These are phyloP conservation scores for Ogataea naganishii DNA, from an alignment of 805 yeast species.

Conservation along the genomic window DNA sequence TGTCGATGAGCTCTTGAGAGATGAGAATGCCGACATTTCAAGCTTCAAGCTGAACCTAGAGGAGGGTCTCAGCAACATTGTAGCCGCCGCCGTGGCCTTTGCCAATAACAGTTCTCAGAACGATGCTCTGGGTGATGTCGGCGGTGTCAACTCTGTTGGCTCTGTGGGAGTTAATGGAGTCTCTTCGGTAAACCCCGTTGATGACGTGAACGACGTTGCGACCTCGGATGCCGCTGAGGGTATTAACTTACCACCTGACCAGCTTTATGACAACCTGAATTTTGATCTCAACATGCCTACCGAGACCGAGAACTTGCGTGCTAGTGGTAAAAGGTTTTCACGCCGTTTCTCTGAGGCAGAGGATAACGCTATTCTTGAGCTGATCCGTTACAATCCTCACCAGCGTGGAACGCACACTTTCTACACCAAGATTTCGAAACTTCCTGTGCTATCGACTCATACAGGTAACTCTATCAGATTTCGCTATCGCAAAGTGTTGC, in stretches of 20 bases:
- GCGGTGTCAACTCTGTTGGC: no score
- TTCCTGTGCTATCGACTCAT: conserved; percentile 44
- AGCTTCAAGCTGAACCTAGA: no score
- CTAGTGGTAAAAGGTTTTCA: conserved; percentile 26
- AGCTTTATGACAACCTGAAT: not conserved
- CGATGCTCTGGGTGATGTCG: no score
- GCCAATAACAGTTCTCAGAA: no score
- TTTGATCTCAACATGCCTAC: not conserved
- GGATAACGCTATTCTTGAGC: conserved; percentile 59
- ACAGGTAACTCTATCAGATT: conserved; percentile 72
- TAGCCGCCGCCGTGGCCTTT: no score
- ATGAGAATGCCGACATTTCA: no score
- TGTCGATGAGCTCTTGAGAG: no score
- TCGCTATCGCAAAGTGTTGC: conserved; percentile 40
- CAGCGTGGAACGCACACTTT: conserved; percentile 61
- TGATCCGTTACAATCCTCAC: conserved; percentile 58
- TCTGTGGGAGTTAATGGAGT: no score
- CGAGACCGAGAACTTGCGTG: conserved; percentile 1
- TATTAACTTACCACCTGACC: not conserved
- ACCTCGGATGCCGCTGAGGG: not conserved
- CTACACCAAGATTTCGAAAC: conserved; percentile 51
- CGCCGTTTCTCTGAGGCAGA: conserved; percentile 52
- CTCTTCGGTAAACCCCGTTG: no score
- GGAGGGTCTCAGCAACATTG: no score
- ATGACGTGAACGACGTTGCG: no score